Evolutionary conservation across 345 rosid species (phyloP), one percentile per base, ranked within the genome.

Genomic region (Geranium brycei): DNA sequence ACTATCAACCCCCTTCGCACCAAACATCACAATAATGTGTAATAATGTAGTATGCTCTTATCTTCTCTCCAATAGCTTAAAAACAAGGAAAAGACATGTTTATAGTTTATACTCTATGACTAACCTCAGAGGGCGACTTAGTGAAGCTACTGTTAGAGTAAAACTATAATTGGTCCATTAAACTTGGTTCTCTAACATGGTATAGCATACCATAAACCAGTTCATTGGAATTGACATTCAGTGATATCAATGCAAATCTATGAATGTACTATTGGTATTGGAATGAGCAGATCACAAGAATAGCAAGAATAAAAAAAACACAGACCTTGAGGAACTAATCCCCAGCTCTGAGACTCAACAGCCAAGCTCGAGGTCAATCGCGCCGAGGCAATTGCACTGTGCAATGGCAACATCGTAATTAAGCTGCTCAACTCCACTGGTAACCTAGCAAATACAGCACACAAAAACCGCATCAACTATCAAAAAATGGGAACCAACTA

Each of bases 251-350:
- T 47, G 13, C 13, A 47, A 47, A 15, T 47, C 12, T 11, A 47
- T 0, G 3, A 47, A 8, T 47, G 53, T 2, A 47, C 13, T 47
- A 0, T 8, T 1, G 1, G 11, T 12, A 41, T 8, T 23, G 28
- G 28, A 23, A 23, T 23, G 2, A 23, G 1, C 28, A 23, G 28
- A 23, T 23, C 28, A 23, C 28, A 23, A 23, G 47, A 38, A 38
- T 10, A 38, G n/a, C n/a, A n/a, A n/a, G n/a, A n/a, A n/a, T n/a
- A n/a, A n/a, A n/a, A 47, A 8, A 8, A 47, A 11, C 13, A 47
- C 53, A 47, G 3, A 85, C 96, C 92, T 84, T 84, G 90, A 80
- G 88, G 89, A 68, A 87, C 96, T 60, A 89, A 67, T 67, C 83
- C 82, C 91, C 86, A 86, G 71, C 81, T 68, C 47, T 64, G 79